Evolutionary conservation across 2,329 filamentous ascomycete genomes (phyloP), one percentile per base, ranked within the genome.

Genomic region (Cercospora canescens): DNA sequence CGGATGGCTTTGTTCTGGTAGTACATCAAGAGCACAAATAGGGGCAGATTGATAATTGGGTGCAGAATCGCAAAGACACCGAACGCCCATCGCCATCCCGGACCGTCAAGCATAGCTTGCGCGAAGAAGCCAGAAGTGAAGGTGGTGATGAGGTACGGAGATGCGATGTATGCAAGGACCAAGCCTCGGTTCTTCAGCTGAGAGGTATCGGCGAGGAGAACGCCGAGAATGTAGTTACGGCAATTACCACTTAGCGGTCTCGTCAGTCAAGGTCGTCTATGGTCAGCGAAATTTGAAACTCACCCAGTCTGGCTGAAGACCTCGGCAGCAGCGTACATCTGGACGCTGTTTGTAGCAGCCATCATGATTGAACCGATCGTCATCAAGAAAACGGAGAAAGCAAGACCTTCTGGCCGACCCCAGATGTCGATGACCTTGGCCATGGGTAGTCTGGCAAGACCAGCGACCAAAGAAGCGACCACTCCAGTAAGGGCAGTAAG

Each of bases 371-470:
- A 66, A 1, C 73, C 73, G 26, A 68, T 28, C 11, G 60, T 64
- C 56, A 66, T 66, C 56, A 64, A 34, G n/a, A 64, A 26, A 3
- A 81, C 71, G 75, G 79, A 78, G 30, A 78, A 39, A 16, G 74
- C 71, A 65, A 78, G 80, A 3, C 79, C 80, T 66, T 81, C 76
- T 6, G 78, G 75, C 39, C 80, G 76, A 2, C 79, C 80, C 72
- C 76, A 81, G 12, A 81, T 72, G 62, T 81, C 79, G 54, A 81
- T 76, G 18, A 79, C 66, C 64, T 81, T 81, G 5, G 79, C 76
- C 24, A 77, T 73, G 1, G 78, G 76, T 8, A 81, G 75, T 9
- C 77, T 76, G 62, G 75, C 72, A 16, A 78, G 74, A 32, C 78
- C 80, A 35, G 72, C 76, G 6, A 81, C 74, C 16, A 79, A 69